Percentiles rank a stretch among this genome's conserved stretches.
phyloP scores from a whole-genome alignment of 2,329 filamentous ascomycete genomes.

The Arthrobotrys megalospora region DNA sequence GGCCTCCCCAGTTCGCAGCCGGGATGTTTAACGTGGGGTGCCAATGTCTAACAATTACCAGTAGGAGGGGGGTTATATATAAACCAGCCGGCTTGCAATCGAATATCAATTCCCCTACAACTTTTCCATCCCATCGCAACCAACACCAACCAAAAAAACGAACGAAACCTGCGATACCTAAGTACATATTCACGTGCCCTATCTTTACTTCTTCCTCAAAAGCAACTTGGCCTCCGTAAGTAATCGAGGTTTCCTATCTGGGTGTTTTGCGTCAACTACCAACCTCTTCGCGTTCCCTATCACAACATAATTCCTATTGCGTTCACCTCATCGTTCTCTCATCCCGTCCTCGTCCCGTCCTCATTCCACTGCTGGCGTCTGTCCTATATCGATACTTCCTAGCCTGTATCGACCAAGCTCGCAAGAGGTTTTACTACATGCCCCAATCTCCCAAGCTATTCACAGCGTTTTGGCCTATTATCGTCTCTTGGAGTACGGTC shows the following conservation, averaged over 20 bases:
- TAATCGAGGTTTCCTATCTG: constrained; percentile 19
- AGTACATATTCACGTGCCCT: neutral
- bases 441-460: neutral
- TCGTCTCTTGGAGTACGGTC: neutral
- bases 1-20: neutral
- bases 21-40: constrained; percentile 32
- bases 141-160: constrained; percentile 2
- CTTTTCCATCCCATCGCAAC: constrained; percentile 1
- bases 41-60: constrained; percentile 2
- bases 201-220: constrained; percentile 28
- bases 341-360: neutral
- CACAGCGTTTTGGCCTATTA: neutral
- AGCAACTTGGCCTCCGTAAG: constrained; percentile 15
- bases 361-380: neutral
- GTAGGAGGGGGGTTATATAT: constrained; percentile 16
- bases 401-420: neutral
- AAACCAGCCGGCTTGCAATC: neutral
- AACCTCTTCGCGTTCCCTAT: neutral
- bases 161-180: neutral
- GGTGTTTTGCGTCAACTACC: constrained; percentile 8
- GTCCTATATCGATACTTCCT: too few relatives aligned
- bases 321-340: neutral
- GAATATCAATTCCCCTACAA: neutral
- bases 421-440: neutral
- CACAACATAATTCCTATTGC: neutral